Evolutionary conservation across 495 filamentous ascomycete species (phyloP).

Genomic region (Neurospora discreta): DNA sequence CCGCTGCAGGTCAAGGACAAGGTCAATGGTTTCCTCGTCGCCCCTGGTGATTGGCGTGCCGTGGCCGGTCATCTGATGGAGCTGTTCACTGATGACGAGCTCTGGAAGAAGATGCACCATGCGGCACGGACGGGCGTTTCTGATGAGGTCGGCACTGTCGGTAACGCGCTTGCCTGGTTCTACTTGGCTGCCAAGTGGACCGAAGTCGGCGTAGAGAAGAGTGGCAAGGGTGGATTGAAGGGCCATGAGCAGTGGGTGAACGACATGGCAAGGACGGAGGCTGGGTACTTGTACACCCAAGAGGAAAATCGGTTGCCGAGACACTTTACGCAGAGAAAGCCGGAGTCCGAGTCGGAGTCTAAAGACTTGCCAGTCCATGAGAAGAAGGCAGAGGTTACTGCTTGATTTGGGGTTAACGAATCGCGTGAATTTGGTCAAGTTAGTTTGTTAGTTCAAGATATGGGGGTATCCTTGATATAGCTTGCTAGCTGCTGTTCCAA

Average conservation of each 20-base stretch:
- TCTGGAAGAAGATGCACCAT: constrained; percentile 57
- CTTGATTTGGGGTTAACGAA: neutral
- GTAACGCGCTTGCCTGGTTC: constrained; percentile 67
- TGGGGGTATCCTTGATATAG: neutral
- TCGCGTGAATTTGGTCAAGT: neutral
- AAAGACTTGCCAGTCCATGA: constrained; percentile 4
- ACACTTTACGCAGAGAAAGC: constrained; percentile 28
- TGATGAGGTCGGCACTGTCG: constrained; percentile 77
- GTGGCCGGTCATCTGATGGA: constrained; percentile 61
- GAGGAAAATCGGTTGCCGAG: constrained; percentile 51
- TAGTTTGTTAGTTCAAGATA: neutral
- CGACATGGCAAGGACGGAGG: constrained; percentile 63
- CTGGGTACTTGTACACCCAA: constrained; percentile 45
- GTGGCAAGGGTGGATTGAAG: constrained; percentile 27
- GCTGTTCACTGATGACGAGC: constrained; percentile 53
- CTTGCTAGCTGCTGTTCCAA: neutral
- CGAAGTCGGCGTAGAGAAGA: constrained; percentile 28
- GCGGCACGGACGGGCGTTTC: constrained; percentile 56
- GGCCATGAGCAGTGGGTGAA: constrained; percentile 57
- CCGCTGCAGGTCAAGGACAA: constrained; percentile 66
- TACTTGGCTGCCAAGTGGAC: constrained; percentile 58
- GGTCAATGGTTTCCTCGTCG: constrained; percentile 68
- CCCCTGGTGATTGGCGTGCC: constrained; percentile 58
- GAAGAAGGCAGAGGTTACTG: neutral
- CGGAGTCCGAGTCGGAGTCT: constrained; percentile 7